Conservation (phyloP, 2,329 filamentous ascomycete species). For the Phyllosticta capitalensis region DNA sequence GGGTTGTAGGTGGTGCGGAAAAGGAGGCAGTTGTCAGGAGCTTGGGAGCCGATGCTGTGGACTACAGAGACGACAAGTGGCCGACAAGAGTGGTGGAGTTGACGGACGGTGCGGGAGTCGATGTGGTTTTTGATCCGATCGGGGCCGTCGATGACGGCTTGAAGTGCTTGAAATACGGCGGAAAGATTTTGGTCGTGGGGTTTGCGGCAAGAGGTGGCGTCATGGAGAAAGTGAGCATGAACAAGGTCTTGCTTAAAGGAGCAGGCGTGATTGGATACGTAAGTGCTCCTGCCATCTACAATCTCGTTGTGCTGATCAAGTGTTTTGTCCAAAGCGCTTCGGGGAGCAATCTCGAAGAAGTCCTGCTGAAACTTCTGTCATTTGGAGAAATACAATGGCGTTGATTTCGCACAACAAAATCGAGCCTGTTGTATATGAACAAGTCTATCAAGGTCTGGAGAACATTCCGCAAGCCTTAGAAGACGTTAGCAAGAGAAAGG, state of each 20-base stretch:
- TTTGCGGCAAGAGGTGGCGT: slow-evolving; percentile 46
- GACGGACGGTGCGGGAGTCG: slow-evolving; percentile 43
- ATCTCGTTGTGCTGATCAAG: background rate
- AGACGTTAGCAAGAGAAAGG: background rate
- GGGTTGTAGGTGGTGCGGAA: slow-evolving; percentile 35
- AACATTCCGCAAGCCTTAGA: background rate
- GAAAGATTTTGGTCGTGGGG: slow-evolving; percentile 47
- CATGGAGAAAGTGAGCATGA: slow-evolving; percentile 48
- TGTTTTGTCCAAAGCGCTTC: background rate
- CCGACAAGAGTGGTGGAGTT: slow-evolving; percentile 40
- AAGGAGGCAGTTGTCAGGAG: slow-evolving; percentile 36
- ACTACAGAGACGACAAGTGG: slow-evolving; percentile 38
- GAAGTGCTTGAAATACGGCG: slow-evolving; percentile 45
- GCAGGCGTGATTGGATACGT: slow-evolving; percentile 46
- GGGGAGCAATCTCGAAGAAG: background rate
- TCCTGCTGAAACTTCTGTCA: background rate
- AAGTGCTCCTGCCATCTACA: slow-evolving; percentile 16
- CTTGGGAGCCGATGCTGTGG: slow-evolving; percentile 35
- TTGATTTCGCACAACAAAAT: background rate
- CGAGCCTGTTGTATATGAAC: background rate
- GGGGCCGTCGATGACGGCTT: slow-evolving; percentile 47
- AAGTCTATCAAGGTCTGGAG: background rate
- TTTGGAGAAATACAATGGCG: background rate
- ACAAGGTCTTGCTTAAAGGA: slow-evolving; percentile 45
- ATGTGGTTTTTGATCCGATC: slow-evolving; percentile 51